Base-by-base conservation (phyloP, 139 green algal species). In the Chlorella sp. region DNA sequence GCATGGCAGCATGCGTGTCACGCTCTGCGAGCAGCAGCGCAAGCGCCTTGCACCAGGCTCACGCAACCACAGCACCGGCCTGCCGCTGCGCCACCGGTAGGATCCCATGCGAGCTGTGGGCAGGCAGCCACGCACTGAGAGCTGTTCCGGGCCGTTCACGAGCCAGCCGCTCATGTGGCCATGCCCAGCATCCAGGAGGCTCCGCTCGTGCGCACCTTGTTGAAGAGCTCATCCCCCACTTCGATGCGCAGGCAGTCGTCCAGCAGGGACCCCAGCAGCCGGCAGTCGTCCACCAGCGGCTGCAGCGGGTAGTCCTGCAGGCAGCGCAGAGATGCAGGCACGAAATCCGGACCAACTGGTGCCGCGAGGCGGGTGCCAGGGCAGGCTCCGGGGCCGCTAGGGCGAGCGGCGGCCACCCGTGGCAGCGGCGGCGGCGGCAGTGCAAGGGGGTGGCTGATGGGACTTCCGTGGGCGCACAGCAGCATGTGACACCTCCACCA, bases 211-310 rank as follows among this genome's bases (percentile, higher is more conserved):
- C 36, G 46, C 68, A 95, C 92, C 84, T 97, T 97, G 11, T 85
- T 75, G 70, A 98, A 96, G 20, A 97, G 86, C 48, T 91, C 92
- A 19, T 94, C 89, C 11, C 96, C 96, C 32, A 98, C 91, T 68
- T 98, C 95, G 22, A 93, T 92, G 26, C 89, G 87, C 44, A 98
- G 87, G 75, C 90, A 95, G 40, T 97, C 93, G 73, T 98, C 96
- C 41, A 98, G 88, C 38, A 98, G 83, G 2, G 77, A 86, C 3
- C 92, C 90, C 28, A 98, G 91, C 43, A 98, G 90, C 54, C 92
- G 92, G 87, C 95, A 98, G 80, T 98, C 95, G 85, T 98, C 95
- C 43, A 96, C 77, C 40, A 83, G 77, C 16, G 77, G 77, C 60
- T 83, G 77, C 4, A 83, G 77, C 9, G 77, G 77, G 38, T 83